Percentiles rank a stretch among this genome's conserved stretches.
Conservation (phyloP, 163 green algal genomes). For the Scenedesmus sp. region DNA sequence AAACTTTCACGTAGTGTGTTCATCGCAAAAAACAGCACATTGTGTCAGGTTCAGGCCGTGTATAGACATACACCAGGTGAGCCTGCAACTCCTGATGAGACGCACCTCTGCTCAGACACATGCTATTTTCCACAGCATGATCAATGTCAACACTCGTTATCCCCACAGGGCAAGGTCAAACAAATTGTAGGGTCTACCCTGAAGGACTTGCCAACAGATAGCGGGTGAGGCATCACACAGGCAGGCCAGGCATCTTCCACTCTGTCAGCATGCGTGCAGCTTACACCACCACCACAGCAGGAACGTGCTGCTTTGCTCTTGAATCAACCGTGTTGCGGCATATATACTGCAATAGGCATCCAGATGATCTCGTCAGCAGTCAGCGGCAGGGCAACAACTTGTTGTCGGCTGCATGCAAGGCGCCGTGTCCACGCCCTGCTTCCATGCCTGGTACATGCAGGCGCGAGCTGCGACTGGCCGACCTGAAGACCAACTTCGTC, state of each 20-base stretch:
- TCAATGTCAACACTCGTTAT: neutral
- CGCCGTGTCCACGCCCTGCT: too few species aligned
- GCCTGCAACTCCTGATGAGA: neutral
- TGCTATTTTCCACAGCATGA: too few species aligned
- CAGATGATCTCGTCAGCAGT: too few species aligned
- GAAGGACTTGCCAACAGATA: conserved; percentile 74
- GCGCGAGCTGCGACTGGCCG: neutral
- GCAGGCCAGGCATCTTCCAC: neutral
- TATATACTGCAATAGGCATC: too few species aligned
- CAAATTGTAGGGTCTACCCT: conserved; percentile 98
- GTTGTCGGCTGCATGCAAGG: too few species aligned
- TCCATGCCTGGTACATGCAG: neutral
- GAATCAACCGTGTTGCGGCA: too few species aligned
- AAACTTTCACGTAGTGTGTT: neutral
- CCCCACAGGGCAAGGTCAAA: conserved; percentile 95
- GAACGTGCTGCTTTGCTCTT: neutral
- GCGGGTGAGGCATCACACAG: neutral
- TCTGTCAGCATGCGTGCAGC: neutral
- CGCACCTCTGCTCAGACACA: neutral
- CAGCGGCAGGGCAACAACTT: too few species aligned
- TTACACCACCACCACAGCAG: neutral
- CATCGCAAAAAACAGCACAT: neutral
- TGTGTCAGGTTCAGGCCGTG: conserved; percentile 86
- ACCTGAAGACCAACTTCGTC: conserved; percentile 96
- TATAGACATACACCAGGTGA: conserved; percentile 96